phyloP scores from a whole-genome alignment of 768 basidiomycete genomes.

The Lactarius quietus region DNA sequence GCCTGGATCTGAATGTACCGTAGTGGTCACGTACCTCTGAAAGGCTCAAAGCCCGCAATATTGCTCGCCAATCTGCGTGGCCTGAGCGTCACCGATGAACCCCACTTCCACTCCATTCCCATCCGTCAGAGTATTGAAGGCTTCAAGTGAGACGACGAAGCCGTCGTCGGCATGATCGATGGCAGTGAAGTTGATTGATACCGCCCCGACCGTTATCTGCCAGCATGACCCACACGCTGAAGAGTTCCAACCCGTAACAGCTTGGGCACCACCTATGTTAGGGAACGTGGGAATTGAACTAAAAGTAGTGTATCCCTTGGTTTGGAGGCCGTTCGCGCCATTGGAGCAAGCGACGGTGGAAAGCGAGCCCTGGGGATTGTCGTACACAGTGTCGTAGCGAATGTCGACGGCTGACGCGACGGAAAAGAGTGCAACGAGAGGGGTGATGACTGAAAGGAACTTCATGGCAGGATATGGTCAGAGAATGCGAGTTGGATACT shows the following conservation, averaged over 20 bases:
- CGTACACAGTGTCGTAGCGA: slow-evolving; percentile 27
- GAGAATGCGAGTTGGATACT: neutral
- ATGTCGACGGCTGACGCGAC: slow-evolving; percentile 14
- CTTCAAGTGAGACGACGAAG: slow-evolving; percentile 36
- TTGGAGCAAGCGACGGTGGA: slow-evolving; percentile 27
- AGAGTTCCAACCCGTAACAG: slow-evolving; percentile 33
- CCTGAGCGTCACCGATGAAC: slow-evolving; percentile 42
- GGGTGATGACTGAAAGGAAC: slow-evolving; percentile 25
- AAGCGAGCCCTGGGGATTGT: too few relatives aligned
- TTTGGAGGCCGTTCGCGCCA: slow-evolving; percentile 33
- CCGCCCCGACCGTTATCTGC: slow-evolving; percentile 31
- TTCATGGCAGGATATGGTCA: slow-evolving; percentile 29
- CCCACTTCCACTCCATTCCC: slow-evolving; percentile 47
- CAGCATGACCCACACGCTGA: slow-evolving; percentile 36
- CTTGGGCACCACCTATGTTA: slow-evolving; percentile 34
- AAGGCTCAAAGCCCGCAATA: slow-evolving; percentile 46
- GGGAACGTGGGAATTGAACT: slow-evolving; percentile 34
- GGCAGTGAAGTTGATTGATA: slow-evolving; percentile 33
- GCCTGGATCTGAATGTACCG: too few relatives aligned
- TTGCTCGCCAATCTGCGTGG: slow-evolving; percentile 43
- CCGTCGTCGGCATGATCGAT: slow-evolving; percentile 34
- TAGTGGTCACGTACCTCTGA: neutral
- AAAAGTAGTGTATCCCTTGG: slow-evolving; percentile 35
- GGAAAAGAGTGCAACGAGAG: slow-evolving; percentile 23
- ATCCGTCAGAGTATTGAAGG: slow-evolving; percentile 38